These are phyloP conservation scores for Neopestalotiopsis rosae DNA, from an alignment of 2,329 filamentous ascomycete species.

Conservation along the genomic window DNA sequence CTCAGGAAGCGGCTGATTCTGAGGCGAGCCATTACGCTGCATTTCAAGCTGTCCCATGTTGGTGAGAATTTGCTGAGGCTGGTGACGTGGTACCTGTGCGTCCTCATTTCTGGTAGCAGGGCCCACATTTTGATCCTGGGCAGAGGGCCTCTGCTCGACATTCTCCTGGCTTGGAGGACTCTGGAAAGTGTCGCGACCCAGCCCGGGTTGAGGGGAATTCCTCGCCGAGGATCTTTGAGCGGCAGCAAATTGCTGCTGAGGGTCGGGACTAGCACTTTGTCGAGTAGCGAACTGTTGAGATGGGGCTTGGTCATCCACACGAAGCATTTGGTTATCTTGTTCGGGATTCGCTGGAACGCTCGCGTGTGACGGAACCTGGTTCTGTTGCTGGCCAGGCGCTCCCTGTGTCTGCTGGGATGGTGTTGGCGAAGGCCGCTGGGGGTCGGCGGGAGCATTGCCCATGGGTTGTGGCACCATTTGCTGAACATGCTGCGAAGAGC, in stretches of 20 bases:
- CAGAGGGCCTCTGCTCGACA: neutral
- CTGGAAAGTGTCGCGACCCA: neutral
- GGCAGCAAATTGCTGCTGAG: slow-evolving; percentile 8
- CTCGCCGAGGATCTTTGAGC: neutral
- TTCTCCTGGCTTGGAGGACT: slow-evolving; percentile 6
- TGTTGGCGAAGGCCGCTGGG: slow-evolving; percentile 3
- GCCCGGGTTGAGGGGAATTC: slow-evolving; percentile 3
- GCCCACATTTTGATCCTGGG: slow-evolving; percentile 21
- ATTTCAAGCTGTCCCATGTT: slow-evolving; percentile 22
- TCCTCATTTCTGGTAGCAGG: neutral
- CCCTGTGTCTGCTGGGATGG: neutral
- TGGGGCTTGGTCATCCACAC: slow-evolving; percentile 1
- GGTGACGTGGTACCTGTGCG: slow-evolving; percentile 16
- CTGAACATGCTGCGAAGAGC: slow-evolving; percentile 7
- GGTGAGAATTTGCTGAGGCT: slow-evolving; percentile 29
- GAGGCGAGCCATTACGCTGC: slow-evolving; percentile 21
- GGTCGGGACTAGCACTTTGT: slow-evolving; percentile 12
- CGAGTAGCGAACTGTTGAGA: slow-evolving; percentile 2
- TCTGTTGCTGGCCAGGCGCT: neutral
- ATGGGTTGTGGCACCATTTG: slow-evolving; percentile 3
- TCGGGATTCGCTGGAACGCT: neutral
- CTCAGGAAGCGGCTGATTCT: slow-evolving; percentile 20
- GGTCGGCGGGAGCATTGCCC: neutral
- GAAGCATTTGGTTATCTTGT: neutral
- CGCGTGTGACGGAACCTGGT: neutral